Conservation (phyloP, 306 rosid species). For the Sechiopsis laciniata region DNA sequence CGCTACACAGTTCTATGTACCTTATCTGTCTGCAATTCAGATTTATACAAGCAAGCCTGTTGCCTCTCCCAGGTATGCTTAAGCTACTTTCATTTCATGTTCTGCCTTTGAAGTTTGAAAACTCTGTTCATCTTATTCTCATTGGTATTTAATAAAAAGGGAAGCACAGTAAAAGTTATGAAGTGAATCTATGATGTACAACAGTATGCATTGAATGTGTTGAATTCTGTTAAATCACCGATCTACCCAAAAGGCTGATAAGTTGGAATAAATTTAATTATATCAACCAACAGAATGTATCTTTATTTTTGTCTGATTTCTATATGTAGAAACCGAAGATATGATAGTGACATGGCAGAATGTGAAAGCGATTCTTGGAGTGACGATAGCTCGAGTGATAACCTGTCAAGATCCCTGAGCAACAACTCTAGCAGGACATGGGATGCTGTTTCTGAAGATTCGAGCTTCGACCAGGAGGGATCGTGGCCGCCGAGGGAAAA, state of each 20-base stretch:
- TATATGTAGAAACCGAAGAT: constrained; percentile 33
- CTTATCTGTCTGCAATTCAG: constrained; percentile 70
- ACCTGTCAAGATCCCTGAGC: constrained; percentile 48
- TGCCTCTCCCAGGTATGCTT: constrained; percentile 39
- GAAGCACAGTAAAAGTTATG: constrained; percentile 3
- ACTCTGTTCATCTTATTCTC: background rate
- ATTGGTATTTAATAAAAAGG: background rate
- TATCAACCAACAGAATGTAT: background rate
- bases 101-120: background rate
- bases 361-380: constrained; percentile 75
- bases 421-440: constrained; percentile 63
- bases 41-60: constrained; percentile 46
- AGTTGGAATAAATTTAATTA: too few species aligned
- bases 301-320: background rate
- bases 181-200: background rate
- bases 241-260: too few species aligned
- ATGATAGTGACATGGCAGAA: constrained; percentile 42
- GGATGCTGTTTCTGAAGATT: constrained; percentile 64
- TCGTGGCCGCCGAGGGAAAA: constrained; percentile 42
- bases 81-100: background rate
- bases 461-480: constrained; percentile 54
- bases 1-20: constrained; percentile 52
- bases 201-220: too few species aligned
- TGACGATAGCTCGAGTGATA: constrained; percentile 64
- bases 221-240: too few species aligned